These are phyloP conservation scores for Colletotrichum sp. DNA, from an alignment of 2,329 filamentous ascomycete genomes.

Conservation along the genomic window DNA sequence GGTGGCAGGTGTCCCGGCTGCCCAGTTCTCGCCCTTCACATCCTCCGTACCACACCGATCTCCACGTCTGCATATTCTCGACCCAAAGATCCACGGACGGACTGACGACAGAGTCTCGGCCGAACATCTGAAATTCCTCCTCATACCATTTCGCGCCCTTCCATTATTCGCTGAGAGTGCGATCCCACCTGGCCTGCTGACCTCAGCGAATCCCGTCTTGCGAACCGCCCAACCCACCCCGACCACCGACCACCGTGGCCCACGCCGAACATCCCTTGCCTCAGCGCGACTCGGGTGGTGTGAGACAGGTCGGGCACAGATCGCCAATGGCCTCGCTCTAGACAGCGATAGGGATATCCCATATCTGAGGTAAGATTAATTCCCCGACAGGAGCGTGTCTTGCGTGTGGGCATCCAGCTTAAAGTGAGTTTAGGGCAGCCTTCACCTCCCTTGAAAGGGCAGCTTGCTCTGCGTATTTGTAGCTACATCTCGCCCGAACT, in stretches of 20 bases:
- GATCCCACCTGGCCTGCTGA: neutral
- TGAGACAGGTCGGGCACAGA: conserved; percentile 16
- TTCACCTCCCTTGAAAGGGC: conserved; percentile 12
- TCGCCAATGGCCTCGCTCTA: conserved; percentile 10
- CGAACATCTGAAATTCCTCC: neutral
- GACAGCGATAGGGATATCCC: conserved; percentile 18
- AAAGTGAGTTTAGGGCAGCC: neutral
- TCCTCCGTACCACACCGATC: neutral
- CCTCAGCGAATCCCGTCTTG: neutral
- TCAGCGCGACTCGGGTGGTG: conserved; percentile 11
- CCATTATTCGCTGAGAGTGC: neutral
- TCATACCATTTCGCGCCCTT: neutral
- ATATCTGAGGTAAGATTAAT: conserved; percentile 19
- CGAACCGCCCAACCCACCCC: neutral
- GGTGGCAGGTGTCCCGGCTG: neutral
- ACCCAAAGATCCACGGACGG: neutral
- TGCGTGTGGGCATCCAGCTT: conserved; percentile 4
- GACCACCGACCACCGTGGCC: neutral
- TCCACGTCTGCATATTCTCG: neutral
- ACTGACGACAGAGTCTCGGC: neutral
- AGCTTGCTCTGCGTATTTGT: conserved; percentile 8
- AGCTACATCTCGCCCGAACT: conserved; percentile 14
- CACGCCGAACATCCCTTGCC: conserved; percentile 12
- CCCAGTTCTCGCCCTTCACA: neutral
- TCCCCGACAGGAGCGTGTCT: conserved; percentile 1